These are phyloP conservation scores for Thelonectria rubi DNA, from an alignment of 2,329 filamentous ascomycete species.

Conservation along the genomic window DNA sequence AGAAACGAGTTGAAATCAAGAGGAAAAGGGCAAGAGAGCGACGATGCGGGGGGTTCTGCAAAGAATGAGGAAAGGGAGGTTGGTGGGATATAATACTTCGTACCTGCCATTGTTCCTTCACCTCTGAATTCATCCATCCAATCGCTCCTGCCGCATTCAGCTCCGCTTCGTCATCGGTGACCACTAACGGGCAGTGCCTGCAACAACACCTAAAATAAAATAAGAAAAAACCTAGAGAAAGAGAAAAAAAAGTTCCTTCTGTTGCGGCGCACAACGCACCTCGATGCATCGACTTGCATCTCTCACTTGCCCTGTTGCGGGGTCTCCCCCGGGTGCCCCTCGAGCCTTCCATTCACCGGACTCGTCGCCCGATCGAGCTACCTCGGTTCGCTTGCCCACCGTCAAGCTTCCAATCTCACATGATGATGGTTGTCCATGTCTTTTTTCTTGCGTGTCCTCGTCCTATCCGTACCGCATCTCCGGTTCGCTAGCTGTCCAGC, in stretches of 20 bases:
- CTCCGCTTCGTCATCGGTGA: neutral
- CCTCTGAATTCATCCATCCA: conserved; percentile 14
- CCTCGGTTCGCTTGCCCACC: conserved; percentile 28
- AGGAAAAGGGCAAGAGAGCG: neutral
- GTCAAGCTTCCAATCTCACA: conserved; percentile 22
- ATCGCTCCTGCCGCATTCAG: conserved; percentile 1
- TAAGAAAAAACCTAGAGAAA: too few species aligned
- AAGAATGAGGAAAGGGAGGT: neutral
- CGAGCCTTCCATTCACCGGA: conserved; percentile 28
- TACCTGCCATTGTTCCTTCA: neutral
- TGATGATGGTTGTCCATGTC: conserved; percentile 24
- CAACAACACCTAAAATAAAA: conserved; percentile 1
- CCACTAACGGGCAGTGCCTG: neutral
- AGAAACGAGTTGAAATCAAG: neutral
- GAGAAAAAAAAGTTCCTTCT: neutral
- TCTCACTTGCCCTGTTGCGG: conserved; percentile 16
- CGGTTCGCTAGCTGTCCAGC: neutral
- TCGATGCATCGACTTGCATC: neutral
- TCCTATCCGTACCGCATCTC: conserved; percentile 7
- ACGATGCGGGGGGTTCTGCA: neutral
- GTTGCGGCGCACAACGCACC: neutral
- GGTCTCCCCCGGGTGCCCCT: conserved; percentile 8
- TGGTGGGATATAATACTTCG: neutral
- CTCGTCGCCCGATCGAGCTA: conserved; percentile 28
- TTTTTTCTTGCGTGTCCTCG: conserved; percentile 3